Base-by-base conservation (phyloP, 2,329 filamentous ascomycete species). In the Spiromastix sp. region DNA sequence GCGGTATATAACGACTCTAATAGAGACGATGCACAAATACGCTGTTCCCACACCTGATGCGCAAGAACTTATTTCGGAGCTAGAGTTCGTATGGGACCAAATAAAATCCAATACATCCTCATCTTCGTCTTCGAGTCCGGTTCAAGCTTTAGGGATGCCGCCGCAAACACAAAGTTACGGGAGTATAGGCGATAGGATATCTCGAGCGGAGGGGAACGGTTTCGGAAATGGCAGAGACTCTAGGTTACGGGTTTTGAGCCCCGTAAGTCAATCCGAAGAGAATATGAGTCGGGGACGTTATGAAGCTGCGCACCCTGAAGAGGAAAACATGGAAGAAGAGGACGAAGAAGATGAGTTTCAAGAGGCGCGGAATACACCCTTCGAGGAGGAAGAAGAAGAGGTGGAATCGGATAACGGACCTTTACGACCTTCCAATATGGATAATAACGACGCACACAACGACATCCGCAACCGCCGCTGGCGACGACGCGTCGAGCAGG, bases 31-130 rank as follows among this genome's bases (percentile, higher is more conserved):
- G 87, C 87, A 95, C 65, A 76, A 78, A 54, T 96, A 93, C 65
- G 91, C 91, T 32, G 91, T 72, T 28, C 72, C 81, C 26, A 95
- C 86, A 0, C 52, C 61, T 32, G 86, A 94, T 55, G 85, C 85
- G 5, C 74, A 80, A 40, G 87, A 93, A 60, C 71, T 98, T 25
- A 87, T 96, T 24, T 72, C 79, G 7, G 91, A 98, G 59, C 74
- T 98, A n/a, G 91, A 98, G 61, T 98, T 96, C 51, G 89, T 98
- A 25, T 98, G 91, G 91, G 86, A 95, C 48, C 91, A 96, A 58
- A 89, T 98, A 49, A 93, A 91, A 59, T 81, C 81, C 48, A 95
- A 89, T 50, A 75, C 69, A 6, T 59, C 76, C 8, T 76, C 80
- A 3, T 75, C 73, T 12, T 77, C 79, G 24, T 64, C 77, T 25